Evolutionary conservation across 345 rosid species (phyloP), one percentile per base, ranked within the genome.

Genomic region (Euphorbia tirucalli): DNA sequence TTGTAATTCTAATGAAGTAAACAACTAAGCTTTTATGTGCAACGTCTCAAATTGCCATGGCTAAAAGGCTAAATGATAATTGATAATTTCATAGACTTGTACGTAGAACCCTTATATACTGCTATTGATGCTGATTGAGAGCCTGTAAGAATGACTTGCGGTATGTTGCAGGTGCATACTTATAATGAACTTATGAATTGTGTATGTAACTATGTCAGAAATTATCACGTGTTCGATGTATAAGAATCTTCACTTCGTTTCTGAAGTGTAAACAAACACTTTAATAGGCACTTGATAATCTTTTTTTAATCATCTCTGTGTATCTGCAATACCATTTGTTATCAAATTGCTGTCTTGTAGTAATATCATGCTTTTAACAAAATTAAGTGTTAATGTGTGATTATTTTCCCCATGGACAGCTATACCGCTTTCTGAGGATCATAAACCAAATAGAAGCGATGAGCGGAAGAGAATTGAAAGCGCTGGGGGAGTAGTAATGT

Each of bases 401-500:
- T n/a, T 56, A 37, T 69, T 62, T 22, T 24, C 21, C 21, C 24
- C 13, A 32, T 55, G 50, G 27, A 61, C 69, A 70, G 74, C 63
- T 6, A 93, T 96, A 41, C 89, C 99, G 2, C 90, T 96, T 43
- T 96, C 99, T n/a, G 98, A 93, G 83, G 99, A 96, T 83, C 99
- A 93, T 79, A 96, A 96, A 75, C 98, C 99, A 66, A 96, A 96
- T 62, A 93, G 99, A 88, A 89, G 86, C 58, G 99, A 96, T 74
- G 99, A 93, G 74, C 87, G 99, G 77, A 88, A 93, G 89, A 80
- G 99, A 85, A 93, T 96, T 59, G 98, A 96, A 87, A 93, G 65
- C 69, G 97, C 99, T 65, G 97, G 98, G 48, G 99, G 99, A 21
- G 83, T 91, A 67, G 91, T 96, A 56, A 89, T 93, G 98, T 96